A percentile compares a stretch with the other conserved stretches of the same genome.
Conservation (phyloP, 1,139 yeast genomes). For the Saccharomyces hybrid region DNA sequence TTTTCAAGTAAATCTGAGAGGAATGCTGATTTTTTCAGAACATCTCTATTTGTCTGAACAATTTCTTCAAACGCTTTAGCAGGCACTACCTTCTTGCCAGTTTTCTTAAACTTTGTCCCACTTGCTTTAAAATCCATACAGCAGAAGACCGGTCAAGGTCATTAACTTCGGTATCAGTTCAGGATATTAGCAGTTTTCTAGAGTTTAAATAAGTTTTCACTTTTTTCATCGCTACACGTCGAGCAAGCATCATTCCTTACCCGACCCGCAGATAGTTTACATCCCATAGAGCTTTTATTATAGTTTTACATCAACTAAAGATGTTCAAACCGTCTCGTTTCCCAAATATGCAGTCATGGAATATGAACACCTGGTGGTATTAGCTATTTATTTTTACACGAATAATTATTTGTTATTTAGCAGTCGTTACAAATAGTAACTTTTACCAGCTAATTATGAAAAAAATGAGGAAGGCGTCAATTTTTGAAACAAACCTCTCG, state of each 20-base stretch:
- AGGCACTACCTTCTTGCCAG: not conserved
- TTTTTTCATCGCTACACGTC: not conserved
- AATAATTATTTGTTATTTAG: not conserved
- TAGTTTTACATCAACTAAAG: no score
- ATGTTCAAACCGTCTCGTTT: not conserved
- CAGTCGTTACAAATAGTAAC: not conserved
- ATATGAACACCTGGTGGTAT: not conserved
- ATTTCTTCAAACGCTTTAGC: conserved; percentile 6
- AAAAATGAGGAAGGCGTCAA: not conserved
- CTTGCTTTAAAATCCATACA: not conserved
- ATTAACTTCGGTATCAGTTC: not conserved
- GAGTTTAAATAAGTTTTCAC: not conserved
- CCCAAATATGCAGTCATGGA: not conserved
- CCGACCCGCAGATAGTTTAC: not conserved
- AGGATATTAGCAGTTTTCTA: not conserved
- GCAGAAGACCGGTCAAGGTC: not conserved
- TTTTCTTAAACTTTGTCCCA: not conserved
- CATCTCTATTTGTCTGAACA: conserved; percentile 9
- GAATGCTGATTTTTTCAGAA: conserved; percentile 27
- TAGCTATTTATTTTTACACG: not conserved
- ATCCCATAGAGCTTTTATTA: no score
- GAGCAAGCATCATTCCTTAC: not conserved
- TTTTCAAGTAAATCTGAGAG: conserved; percentile 21
- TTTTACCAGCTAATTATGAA: not conserved
- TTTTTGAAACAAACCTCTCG: no score